Conservation (phyloP, 2,329 filamentous ascomycete species). For the Lasiodiplodia gonubiensis region DNA sequence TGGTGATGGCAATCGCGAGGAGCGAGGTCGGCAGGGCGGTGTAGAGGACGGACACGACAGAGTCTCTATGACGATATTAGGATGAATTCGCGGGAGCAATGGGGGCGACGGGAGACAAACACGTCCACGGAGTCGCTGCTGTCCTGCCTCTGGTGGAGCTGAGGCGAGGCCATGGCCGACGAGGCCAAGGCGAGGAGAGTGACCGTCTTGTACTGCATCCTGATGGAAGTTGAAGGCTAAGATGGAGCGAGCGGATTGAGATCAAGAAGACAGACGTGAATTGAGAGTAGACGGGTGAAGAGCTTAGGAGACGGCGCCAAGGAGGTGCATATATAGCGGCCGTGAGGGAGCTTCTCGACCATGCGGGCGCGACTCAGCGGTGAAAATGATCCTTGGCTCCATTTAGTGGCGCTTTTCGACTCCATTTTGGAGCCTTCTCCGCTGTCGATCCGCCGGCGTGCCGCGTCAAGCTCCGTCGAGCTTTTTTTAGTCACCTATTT, state of each 20-base stretch:
- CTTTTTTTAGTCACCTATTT: constrained; percentile 8
- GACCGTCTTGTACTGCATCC: constrained; percentile 42
- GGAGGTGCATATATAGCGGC: constrained; percentile 3
- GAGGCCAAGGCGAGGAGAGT: constrained; percentile 40
- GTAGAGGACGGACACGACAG: constrained; percentile 42
- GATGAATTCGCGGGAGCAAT: too few species aligned
- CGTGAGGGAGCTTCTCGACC: constrained; percentile 17
- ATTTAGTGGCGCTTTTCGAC: constrained; percentile 2
- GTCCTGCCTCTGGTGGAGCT: constrained; percentile 17
- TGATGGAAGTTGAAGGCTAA: constrained; percentile 3
- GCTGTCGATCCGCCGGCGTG: constrained; percentile 21
- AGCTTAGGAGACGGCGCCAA: neutral
- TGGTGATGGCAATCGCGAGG: constrained; percentile 48
- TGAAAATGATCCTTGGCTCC: constrained; percentile 2
- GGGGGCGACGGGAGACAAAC: neutral
- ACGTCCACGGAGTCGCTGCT: neutral
- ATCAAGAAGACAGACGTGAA: neutral
- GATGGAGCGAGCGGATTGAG: neutral
- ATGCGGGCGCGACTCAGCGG: neutral
- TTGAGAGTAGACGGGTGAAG: constrained; percentile 23
- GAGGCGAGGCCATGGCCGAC: constrained; percentile 30
- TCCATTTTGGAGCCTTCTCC: constrained; percentile 12
- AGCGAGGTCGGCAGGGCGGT: constrained; percentile 53
- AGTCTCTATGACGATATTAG: neutral
- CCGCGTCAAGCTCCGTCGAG: constrained; percentile 3